phyloP scores from a whole-genome alignment of 768 basidiomycete species.

The Naematelia aurantialba region DNA sequence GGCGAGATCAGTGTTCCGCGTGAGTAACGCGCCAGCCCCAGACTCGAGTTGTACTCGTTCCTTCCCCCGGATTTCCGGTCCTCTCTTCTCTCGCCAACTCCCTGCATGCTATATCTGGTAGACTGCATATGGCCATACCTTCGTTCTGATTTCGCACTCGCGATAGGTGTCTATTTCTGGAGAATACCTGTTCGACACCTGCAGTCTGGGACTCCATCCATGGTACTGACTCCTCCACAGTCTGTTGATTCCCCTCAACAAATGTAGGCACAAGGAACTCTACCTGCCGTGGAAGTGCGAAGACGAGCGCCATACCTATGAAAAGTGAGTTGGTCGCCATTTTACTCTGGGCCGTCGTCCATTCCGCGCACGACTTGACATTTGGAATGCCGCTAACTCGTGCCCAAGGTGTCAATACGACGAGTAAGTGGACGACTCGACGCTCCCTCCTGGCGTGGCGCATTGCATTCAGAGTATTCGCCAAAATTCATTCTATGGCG shows the following conservation, averaged over 20 bases:
- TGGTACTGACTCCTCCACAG: constrained; percentile 52
- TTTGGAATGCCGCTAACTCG: not conserved
- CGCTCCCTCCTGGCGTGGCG: too few relatives aligned
- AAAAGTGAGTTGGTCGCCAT: constrained; percentile 51
- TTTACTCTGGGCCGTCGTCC: not conserved
- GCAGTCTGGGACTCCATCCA: too few relatives aligned
- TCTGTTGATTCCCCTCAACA: constrained; percentile 78
- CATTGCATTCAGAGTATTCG: too few relatives aligned
- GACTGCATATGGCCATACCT: not conserved
- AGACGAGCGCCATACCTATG: constrained; percentile 62
- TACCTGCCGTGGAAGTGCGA: constrained; percentile 94
- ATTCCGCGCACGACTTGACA: too few relatives aligned
- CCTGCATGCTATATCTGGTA: too few relatives aligned
- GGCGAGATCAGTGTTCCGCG: constrained; percentile 90
- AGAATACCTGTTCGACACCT: too few relatives aligned
- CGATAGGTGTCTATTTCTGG: not conserved
- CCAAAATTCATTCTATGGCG: too few relatives aligned
- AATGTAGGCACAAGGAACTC: constrained; percentile 70
- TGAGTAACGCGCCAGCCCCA: constrained; percentile 54
- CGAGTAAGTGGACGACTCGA: constrained; percentile 59
- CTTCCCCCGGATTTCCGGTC: too few relatives aligned
- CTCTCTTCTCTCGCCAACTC: too few relatives aligned
- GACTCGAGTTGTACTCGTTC: too few relatives aligned
- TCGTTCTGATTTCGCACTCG: not conserved
- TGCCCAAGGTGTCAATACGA: constrained; percentile 80